Conservation (phyloP, 225 moss, liverwort and hornwort species). For the Physcomitrellopsis africana region DNA sequence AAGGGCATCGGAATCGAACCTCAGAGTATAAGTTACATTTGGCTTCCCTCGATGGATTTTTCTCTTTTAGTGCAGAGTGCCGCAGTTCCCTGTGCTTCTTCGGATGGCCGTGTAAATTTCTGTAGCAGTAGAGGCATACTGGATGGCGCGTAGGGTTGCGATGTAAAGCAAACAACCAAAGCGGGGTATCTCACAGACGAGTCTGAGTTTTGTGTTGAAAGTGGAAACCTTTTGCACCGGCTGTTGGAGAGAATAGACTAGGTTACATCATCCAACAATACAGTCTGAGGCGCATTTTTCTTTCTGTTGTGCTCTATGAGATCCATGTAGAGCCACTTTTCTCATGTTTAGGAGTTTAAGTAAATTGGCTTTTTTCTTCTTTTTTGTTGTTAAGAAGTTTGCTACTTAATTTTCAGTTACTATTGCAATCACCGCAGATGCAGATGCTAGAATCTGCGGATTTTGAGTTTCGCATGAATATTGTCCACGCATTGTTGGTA, state of each 20-base stretch:
- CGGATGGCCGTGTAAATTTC: background rate
- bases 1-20: background rate
- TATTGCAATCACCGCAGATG: no score
- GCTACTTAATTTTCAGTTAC: no score
- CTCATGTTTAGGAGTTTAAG: no score
- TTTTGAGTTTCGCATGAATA: no score
- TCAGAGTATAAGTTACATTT: background rate
- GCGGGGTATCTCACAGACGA: background rate
- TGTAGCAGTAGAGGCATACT: background rate
- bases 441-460: no score
- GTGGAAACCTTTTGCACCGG: background rate
- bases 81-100: background rate
- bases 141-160: background rate
- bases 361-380: no score
- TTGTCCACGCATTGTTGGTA: no score
- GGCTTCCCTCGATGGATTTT: background rate
- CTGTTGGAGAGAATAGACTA: background rate
- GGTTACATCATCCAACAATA: background rate
- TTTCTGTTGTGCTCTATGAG: no score
- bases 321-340: no score
- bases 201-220: slow-evolving; percentile 2
- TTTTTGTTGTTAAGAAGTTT: no score
- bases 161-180: background rate
- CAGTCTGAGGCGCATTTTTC: no score
- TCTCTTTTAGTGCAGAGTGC: background rate